phyloP scores from a whole-genome alignment of 2,329 filamentous ascomycete genomes.

The Colletotrichum phormii region DNA sequence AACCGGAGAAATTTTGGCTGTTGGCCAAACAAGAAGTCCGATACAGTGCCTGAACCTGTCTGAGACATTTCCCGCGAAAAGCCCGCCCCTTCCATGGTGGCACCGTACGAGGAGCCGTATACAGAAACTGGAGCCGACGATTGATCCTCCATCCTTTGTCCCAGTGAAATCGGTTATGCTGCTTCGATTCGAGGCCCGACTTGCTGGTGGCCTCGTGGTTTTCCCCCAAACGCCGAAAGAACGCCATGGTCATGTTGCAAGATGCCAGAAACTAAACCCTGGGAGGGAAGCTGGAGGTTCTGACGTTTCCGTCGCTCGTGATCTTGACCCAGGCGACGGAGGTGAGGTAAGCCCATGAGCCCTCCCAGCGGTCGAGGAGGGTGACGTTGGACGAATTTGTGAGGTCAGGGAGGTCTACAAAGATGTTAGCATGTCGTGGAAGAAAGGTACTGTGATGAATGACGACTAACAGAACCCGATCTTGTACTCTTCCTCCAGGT shows the following conservation, averaged over 20 bases:
- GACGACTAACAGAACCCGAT: slow-evolving; percentile 79
- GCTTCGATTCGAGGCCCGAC: not conserved
- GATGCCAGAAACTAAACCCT: slow-evolving; percentile 44
- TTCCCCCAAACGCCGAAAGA: slow-evolving; percentile 24
- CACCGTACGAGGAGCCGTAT: slow-evolving; percentile 8
- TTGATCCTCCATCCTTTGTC: not conserved
- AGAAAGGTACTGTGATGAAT: not conserved
- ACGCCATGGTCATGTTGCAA: slow-evolving; percentile 9
- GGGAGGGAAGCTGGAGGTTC: slow-evolving; percentile 84
- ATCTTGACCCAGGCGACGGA: slow-evolving; percentile 83
- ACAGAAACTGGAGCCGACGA: slow-evolving; percentile 22
- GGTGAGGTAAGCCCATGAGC: slow-evolving; percentile 84
- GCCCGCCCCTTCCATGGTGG: not conserved
- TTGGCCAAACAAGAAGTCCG: slow-evolving; percentile 25
- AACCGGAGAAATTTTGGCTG: slow-evolving; percentile 28
- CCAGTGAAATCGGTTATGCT: not conserved
- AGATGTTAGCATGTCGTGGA: not conserved
- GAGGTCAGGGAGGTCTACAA: slow-evolving; percentile 74
- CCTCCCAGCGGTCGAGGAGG: slow-evolving; percentile 80
- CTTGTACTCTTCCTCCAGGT: slow-evolving; percentile 82
- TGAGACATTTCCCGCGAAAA: slow-evolving; percentile 26
- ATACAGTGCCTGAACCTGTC: slow-evolving; percentile 24
- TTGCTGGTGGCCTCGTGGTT: not conserved
- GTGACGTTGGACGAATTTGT: slow-evolving; percentile 73
- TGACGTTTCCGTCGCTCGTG: slow-evolving; percentile 70